These are phyloP conservation scores for Phytophthora cryptogea DNA, from an alignment of 352 stramenopile species.

Conservation along the genomic window DNA sequence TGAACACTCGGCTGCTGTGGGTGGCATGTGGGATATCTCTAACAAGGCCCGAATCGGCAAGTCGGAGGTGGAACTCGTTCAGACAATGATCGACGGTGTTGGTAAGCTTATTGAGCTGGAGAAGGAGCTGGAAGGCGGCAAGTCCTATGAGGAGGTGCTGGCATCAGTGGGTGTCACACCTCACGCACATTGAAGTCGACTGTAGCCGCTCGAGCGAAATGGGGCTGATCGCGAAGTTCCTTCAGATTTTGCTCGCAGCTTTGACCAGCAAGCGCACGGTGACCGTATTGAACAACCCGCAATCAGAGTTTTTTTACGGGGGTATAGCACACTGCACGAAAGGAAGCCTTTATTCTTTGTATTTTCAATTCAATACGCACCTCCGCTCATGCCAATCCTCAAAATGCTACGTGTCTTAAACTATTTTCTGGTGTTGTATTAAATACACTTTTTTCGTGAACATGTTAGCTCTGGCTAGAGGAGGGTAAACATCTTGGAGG, in stretches of 20 bases:
- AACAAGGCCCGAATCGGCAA: constrained; percentile 95
- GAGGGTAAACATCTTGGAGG: too few species aligned
- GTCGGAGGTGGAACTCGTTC: constrained; percentile 94
- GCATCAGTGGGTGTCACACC: constrained; percentile 55
- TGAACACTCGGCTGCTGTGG: constrained; percentile 80
- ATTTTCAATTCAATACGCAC: constrained; percentile 10
- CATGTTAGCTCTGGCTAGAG: too few species aligned
- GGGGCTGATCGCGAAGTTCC: constrained; percentile 15
- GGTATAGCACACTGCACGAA: constrained; percentile 2
- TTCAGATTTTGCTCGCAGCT: constrained; percentile 7
- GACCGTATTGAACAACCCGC: constrained; percentile 15
- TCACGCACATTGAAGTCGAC: constrained; percentile 29
- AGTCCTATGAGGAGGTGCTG: constrained; percentile 68
- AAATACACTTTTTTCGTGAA: too few species aligned
- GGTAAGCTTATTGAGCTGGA: constrained; percentile 92
- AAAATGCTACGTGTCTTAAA: background rate
- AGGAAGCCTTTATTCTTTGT: constrained; percentile 26
- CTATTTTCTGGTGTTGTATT: too few species aligned
- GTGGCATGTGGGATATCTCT: constrained; percentile 93
- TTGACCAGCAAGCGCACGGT: constrained; percentile 4
- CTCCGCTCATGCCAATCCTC: background rate
- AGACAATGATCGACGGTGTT: constrained; percentile 96
- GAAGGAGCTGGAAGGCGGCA: constrained; percentile 79
- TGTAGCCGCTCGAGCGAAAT: constrained; percentile 19
- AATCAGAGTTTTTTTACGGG: constrained; percentile 8